These are phyloP conservation scores for Lachnellula arida DNA, from an alignment of 2,329 filamentous ascomycete genomes.

Conservation along the genomic window DNA sequence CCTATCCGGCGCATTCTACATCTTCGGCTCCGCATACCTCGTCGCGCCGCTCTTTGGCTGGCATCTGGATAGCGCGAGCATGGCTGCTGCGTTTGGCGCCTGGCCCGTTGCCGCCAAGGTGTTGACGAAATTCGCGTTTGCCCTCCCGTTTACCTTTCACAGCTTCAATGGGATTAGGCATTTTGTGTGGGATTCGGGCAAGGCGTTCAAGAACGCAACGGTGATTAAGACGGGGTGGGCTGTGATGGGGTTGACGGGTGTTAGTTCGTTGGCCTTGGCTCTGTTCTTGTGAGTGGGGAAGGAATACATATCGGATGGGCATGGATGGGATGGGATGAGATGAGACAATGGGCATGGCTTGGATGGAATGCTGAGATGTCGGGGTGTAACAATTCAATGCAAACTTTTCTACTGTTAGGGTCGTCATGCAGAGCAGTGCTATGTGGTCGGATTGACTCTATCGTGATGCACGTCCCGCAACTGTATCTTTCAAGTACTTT, in stretches of 20 bases:
- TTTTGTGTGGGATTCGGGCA: slow-evolving; percentile 64
- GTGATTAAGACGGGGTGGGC: slow-evolving; percentile 63
- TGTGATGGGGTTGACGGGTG: slow-evolving; percentile 51
- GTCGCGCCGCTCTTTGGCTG: slow-evolving; percentile 60
- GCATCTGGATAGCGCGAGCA: slow-evolving; percentile 59
- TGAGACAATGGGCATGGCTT: background rate
- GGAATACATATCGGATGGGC: background rate
- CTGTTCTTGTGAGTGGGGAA: slow-evolving; percentile 18
- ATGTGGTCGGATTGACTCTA: too few relatives aligned
- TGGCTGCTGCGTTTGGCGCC: slow-evolving; percentile 60
- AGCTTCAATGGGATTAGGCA: slow-evolving; percentile 65
- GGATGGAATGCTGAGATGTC: background rate
- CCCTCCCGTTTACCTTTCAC: slow-evolving; percentile 66
- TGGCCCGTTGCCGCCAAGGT: slow-evolving; percentile 57
- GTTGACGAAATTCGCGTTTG: slow-evolving; percentile 51
- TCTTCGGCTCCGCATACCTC: slow-evolving; percentile 64
- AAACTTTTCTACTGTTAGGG: background rate
- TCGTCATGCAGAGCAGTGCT: too few relatives aligned
- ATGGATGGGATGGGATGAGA: background rate
- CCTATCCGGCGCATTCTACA: slow-evolving; percentile 59
- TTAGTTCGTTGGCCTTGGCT: slow-evolving; percentile 38
- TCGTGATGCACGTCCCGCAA: too few relatives aligned
- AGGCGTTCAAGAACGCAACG: slow-evolving; percentile 56
- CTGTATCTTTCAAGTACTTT: too few relatives aligned
- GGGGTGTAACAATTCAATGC: background rate